phyloP scores from a whole-genome alignment of 345 rosid genomes.

The Microcos paniculata region DNA sequence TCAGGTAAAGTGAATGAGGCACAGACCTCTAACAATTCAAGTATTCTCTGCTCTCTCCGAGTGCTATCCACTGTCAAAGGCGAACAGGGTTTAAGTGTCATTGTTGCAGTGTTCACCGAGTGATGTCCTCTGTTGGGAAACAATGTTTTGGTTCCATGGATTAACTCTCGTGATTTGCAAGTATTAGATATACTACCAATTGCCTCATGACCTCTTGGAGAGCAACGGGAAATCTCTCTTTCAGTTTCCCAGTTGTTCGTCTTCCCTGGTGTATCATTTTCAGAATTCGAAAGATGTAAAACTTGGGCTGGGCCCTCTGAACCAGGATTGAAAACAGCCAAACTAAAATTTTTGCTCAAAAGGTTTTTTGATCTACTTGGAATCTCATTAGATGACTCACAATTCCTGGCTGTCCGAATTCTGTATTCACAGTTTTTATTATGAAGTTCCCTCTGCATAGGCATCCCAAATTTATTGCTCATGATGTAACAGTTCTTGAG shows the following conservation, averaged over 20 bases:
- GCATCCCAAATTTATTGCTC: conserved; percentile 66
- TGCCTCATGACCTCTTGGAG: conserved; percentile 29
- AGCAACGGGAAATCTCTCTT: conserved; percentile 32
- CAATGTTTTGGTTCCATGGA: conserved; percentile 28
- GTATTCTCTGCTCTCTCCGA: conserved; percentile 74
- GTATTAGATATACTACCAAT: conserved; percentile 24
- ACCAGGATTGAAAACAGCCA: conserved; percentile 29
- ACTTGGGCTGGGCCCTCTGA: conserved; percentile 33
- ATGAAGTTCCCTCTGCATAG: conserved; percentile 56
- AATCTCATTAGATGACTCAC: conserved; percentile 41
- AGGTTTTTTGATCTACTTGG: conserved; percentile 31
- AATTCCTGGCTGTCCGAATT: conserved; percentile 60
- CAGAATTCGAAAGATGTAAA: conserved; percentile 36
- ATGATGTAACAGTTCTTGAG: conserved; percentile 52
- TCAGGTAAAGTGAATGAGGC: background rate
- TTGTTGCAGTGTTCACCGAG: conserved; percentile 11
- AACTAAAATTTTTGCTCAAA: conserved; percentile 24
- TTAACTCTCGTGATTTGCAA: conserved; percentile 37
- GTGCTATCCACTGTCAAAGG: conserved; percentile 52
- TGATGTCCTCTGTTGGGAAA: conserved; percentile 30
- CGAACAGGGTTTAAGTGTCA: conserved; percentile 11
- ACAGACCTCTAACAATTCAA: conserved; percentile 63
- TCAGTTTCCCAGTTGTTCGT: conserved; percentile 35
- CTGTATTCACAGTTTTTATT: conserved; percentile 55
- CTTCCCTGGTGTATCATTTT: conserved; percentile 34